These are phyloP conservation scores for Neurospora sp. DNA, from an alignment of 495 filamentous ascomycete species.

Conservation along the genomic window DNA sequence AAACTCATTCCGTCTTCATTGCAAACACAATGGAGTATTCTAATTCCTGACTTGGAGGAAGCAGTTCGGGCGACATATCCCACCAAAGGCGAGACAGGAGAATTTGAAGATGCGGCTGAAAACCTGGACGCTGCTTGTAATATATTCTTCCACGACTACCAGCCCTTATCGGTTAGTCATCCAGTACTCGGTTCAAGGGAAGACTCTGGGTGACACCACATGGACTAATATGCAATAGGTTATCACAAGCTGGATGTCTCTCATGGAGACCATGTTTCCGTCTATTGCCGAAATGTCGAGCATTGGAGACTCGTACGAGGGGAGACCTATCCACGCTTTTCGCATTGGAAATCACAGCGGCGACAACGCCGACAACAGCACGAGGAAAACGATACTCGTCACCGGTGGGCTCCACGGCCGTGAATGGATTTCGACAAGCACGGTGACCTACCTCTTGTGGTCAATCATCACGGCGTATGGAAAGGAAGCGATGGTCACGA, in stretches of 20 bases:
- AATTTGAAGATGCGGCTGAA: conserved; percentile 16
- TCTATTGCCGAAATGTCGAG: conserved; percentile 61
- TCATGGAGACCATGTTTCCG: conserved; percentile 82
- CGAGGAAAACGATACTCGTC: conserved; percentile 67
- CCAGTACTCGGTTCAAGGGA: neutral
- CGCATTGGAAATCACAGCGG: conserved; percentile 58
- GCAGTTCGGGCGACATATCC: conserved; percentile 73
- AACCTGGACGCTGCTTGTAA: conserved; percentile 36
- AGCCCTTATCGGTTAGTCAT: conserved; percentile 62
- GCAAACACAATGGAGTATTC: conserved; percentile 49
- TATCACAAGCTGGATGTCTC: conserved; percentile 69
- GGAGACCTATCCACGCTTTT: conserved; percentile 72
- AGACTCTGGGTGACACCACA: neutral
- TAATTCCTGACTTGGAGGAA: conserved; percentile 75
- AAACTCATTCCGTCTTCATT: conserved; percentile 69
- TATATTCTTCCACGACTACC: conserved; percentile 83
- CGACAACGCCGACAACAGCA: conserved; percentile 25
- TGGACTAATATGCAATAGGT: conserved; percentile 12
- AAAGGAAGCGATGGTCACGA: conserved; percentile 54
- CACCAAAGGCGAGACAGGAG: conserved; percentile 12
- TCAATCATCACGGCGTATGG: conserved; percentile 76
- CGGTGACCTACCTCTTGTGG: conserved; percentile 85
- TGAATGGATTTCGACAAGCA: conserved; percentile 93
- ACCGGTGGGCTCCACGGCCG: conserved; percentile 80
- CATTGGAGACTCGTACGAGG: conserved; percentile 75